Evolutionary conservation across 768 basidiomycete species (phyloP), one percentile per base, ranked within the genome.

Genomic region (Leucocoprinus birnbaumii): DNA sequence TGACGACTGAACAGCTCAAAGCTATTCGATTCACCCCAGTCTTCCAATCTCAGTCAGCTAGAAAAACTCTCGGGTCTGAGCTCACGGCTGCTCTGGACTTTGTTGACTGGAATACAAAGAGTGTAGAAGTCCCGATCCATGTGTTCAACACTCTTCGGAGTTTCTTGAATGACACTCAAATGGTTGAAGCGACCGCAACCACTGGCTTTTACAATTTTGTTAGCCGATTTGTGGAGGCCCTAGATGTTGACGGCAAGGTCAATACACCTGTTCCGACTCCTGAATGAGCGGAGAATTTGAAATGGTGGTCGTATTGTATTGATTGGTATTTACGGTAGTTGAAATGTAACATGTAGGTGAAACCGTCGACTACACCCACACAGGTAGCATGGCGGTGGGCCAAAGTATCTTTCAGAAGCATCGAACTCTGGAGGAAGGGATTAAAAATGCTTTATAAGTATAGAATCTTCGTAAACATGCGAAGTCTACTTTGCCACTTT

Each of bases 121-220:
- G 61, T 43, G 62, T 66, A 11, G 58, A 59, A 19, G 59, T 62
- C 22, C 48, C 61, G 1, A 63, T 57, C 16, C 14, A 55, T 7
- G 51, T 34, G 2, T 56, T 60, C 14, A 57, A 66, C 13, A 65
- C 65, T 5, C 44, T 68, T 11, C 61, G 71, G 34, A 64, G 60
- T 6, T 61, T 62, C 44, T 65, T 69, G 0, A 72, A 81, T 37
- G 76, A 76, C 61, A 61, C 80, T 8, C 71, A 85, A 14, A 48
- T 55, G 41, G 78, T 82, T 35, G 85, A 87, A 62, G 80, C 78
- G 13, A 74, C 78, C 1, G 74, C 79, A 48, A 72, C 79, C 1
- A 78, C 79, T 0, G 80, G 80, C 2, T 69, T 74, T 0, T 87
- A 87, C 65, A 85, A 85, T 68, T 81, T 86, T 79, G 85, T 87